Conservation (phyloP, 2,329 filamentous ascomycete species). For the Colletotrichum spinosum region DNA sequence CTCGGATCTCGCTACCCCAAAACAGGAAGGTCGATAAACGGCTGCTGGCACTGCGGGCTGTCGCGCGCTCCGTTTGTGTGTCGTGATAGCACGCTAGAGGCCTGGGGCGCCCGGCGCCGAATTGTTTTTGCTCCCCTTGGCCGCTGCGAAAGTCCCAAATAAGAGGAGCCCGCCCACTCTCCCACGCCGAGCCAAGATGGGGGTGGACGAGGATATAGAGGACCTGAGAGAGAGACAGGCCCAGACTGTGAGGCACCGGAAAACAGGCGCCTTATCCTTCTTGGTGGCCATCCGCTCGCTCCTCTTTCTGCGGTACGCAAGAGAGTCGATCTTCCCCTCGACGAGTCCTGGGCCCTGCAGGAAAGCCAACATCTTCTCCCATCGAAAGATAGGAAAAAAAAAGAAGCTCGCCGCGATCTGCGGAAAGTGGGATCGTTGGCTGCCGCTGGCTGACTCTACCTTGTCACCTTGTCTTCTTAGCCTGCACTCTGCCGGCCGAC, state of each 20-base stretch:
- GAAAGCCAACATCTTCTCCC: not conserved
- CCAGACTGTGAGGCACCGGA: no score
- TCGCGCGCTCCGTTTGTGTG: constrained; percentile 25
- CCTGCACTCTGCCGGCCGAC: constrained; percentile 34
- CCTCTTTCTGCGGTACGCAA: no score
- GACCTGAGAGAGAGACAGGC: not conserved
- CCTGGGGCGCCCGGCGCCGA: not conserved
- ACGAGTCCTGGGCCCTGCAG: no score
- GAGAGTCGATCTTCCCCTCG: no score
- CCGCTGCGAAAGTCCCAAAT: constrained; percentile 10
- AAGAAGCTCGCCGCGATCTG: constrained; percentile 18
- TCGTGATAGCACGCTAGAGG: constrained; percentile 36
- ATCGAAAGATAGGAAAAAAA: not conserved
- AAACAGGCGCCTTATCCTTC: no score
- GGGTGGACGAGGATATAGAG: not conserved
- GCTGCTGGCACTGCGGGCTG: constrained; percentile 30
- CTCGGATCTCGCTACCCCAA: constrained; percentile 37
- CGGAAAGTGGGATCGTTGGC: constrained; percentile 29
- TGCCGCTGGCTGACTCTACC: constrained; percentile 20
- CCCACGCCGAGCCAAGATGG: no score
- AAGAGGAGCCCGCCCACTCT: constrained; percentile 14
- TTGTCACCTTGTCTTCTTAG: constrained; percentile 28
- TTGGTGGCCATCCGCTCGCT: no score
- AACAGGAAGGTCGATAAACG: constrained; percentile 37
- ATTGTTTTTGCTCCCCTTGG: constrained; percentile 25